phyloP scores from a whole-genome alignment of 352 stramenopile species.

The Phytophthora tentaculata region DNA sequence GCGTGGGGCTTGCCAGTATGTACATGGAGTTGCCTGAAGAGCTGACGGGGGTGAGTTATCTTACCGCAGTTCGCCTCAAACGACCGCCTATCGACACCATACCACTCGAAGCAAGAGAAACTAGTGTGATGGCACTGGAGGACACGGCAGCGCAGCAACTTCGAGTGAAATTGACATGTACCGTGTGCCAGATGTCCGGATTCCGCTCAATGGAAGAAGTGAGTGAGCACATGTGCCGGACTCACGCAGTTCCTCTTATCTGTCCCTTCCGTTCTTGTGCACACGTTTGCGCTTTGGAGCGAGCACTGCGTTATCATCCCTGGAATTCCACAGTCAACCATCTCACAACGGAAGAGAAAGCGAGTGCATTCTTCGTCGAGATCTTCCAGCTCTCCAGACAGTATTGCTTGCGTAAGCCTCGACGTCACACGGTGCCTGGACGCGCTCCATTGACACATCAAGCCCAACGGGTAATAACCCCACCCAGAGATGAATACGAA shows the following conservation, averaged over 20 bases:
- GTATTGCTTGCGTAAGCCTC: slow-evolving; percentile 77
- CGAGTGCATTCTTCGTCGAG: slow-evolving; percentile 73
- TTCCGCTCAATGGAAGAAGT: slow-evolving; percentile 37
- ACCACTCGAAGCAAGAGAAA: slow-evolving; percentile 46
- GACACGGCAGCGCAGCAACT: slow-evolving; percentile 39
- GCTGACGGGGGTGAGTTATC: slow-evolving; percentile 64
- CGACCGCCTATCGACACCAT: slow-evolving; percentile 52
- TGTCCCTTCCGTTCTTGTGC: slow-evolving; percentile 75
- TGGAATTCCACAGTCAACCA: slow-evolving; percentile 69
- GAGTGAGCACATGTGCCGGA: slow-evolving; percentile 65
- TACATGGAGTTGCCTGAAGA: slow-evolving; percentile 59
- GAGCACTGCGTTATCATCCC: slow-evolving; percentile 77
- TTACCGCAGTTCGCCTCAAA: slow-evolving; percentile 50
- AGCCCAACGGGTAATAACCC: slow-evolving; percentile 3
- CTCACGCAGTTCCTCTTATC: slow-evolving; percentile 67
- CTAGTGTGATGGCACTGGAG: slow-evolving; percentile 44
- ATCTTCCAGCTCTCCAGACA: slow-evolving; percentile 77
- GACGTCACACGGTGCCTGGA: slow-evolving; percentile 50
- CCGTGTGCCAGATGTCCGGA: slow-evolving; percentile 45
- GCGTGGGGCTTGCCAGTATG: slow-evolving; percentile 59
- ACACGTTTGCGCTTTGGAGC: slow-evolving; percentile 73
- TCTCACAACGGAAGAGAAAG: slow-evolving; percentile 58
- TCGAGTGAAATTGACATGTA: slow-evolving; percentile 55
- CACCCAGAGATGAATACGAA: slow-evolving; percentile 32
- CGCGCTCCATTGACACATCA: slow-evolving; percentile 9